Evolutionary conservation across 2,329 filamentous ascomycete species (phyloP), one percentile per base, ranked within the genome.

Genomic region (Penicillium sp.): DNA sequence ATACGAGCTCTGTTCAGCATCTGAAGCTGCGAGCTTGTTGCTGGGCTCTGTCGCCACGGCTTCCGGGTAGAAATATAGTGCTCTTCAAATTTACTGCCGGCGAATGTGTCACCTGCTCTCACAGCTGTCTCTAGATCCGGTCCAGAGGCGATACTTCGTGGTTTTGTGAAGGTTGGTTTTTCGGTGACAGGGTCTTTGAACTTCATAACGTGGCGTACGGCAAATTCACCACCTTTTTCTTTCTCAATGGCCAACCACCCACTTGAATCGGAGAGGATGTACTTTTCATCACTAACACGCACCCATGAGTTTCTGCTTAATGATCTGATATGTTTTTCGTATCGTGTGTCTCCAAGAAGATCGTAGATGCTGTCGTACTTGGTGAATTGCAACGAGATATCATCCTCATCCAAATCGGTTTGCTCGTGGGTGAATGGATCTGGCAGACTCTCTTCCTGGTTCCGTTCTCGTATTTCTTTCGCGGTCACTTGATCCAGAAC

Each of bases 361-460:
- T 97, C 94, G 60, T 92, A 87, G n/a, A 99, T 87, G 2, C 89
- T 93, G 54, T 90, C 89, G 71, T 97, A 99, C 64, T 96, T 91
- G 7, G 90, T 93, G 67, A 97, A 96, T 0, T 85, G 88, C 26
- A 97, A 77, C 18, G 80, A 82, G 10, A 80, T 72, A 11, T 75
- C 60, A 46, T 68, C n/a, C n/a, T n/a, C 65, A 13, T 66, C 52
- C 18, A 59, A 14, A 34, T 60, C 37, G 42, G 55, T 54, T 62
- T 78, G 64, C 70, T 40, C 39, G 16, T 52, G 42, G 2, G 55
- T 55, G 3, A 52, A 29, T 13, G 51, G 13, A 1, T 52, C 37
- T 2, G 43, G 2, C 3, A 43, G 21, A 1, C 16, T 13, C 2
- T 59, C 54, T 26, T 78, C 81, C 14, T 77, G 71, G 28, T 79